Percentiles rank a stretch among this genome's conserved stretches.
These are phyloP conservation scores for Pezicula neosporulosa DNA, from an alignment of 2,329 filamentous ascomycete genomes.

Conservation along the genomic window DNA sequence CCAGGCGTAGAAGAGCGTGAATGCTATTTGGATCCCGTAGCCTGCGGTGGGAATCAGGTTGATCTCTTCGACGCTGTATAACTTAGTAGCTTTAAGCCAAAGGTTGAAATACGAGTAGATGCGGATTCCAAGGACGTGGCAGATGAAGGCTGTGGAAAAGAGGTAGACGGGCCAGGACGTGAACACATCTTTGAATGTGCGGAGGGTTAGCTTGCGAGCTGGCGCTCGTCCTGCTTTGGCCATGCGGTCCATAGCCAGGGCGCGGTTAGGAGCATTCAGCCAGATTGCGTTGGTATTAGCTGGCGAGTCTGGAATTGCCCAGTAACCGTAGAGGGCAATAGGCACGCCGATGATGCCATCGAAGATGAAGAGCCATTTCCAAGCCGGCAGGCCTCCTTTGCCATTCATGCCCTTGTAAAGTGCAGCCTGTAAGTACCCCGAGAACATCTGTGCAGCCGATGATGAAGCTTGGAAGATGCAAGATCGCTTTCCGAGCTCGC, in stretches of 20 bases:
- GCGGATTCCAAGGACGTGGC: constrained; percentile 2
- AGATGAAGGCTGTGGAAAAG: constrained; percentile 4
- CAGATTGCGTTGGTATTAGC: constrained; percentile 31
- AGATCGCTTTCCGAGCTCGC: constrained; percentile 7
- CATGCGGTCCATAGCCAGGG: constrained; percentile 4
- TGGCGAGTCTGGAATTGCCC: constrained; percentile 37
- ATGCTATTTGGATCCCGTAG: constrained; percentile 2
- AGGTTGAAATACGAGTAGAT: constrained; percentile 16
- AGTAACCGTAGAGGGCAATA: constrained; percentile 46
- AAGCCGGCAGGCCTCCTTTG: constrained; percentile 30
- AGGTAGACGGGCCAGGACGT: constrained; percentile 29
- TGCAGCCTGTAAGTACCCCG: constrained; percentile 36
- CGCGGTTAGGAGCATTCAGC: constrained; percentile 44
- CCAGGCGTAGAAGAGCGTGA: constrained; percentile 15
- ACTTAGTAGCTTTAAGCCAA: constrained; percentile 7
- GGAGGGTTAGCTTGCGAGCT: constrained; percentile 2
- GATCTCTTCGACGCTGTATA: constrained; percentile 3
- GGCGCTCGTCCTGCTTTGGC: constrained; percentile 2
- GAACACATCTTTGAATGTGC: constrained; percentile 14
- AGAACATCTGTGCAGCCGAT: constrained; percentile 28
- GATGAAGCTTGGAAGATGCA: constrained; percentile 8
- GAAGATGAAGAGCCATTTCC: constrained; percentile 42
- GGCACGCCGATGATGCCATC: constrained; percentile 51
- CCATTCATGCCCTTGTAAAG: constrained; percentile 35
- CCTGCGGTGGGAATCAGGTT: constrained; percentile 8